phyloP scores from a whole-genome alignment of 2,329 filamentous ascomycete species.

The Aspergillus latus region DNA sequence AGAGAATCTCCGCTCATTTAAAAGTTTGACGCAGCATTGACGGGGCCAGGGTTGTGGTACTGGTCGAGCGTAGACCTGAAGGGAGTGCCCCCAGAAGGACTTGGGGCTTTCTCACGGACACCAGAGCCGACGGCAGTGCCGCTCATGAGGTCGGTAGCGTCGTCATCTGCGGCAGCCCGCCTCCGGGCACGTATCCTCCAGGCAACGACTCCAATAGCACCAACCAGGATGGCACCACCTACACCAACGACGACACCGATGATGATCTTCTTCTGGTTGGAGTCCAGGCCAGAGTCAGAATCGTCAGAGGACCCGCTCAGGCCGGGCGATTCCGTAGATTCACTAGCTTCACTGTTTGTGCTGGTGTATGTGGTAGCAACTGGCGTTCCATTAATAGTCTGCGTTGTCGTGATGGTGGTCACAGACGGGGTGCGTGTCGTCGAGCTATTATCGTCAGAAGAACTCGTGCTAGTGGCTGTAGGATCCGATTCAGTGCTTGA shows the following conservation, averaged over 20 bases:
- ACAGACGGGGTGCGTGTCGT: slow-evolving; percentile 25
- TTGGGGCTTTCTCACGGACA: slow-evolving; percentile 64
- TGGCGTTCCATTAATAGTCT: slow-evolving; percentile 51
- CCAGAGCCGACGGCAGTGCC: slow-evolving; percentile 51
- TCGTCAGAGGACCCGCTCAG: slow-evolving; percentile 45
- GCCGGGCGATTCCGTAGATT: slow-evolving; percentile 58
- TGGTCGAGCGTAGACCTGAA: slow-evolving; percentile 52
- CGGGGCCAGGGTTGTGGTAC: slow-evolving; percentile 51
- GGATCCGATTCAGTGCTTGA: slow-evolving; percentile 5
- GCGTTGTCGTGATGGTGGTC: slow-evolving; percentile 38
- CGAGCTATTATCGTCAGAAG: slow-evolving; percentile 8
- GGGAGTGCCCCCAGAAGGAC: slow-evolving; percentile 51
- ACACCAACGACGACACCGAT: slow-evolving; percentile 70
- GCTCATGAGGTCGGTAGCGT: slow-evolving; percentile 73
- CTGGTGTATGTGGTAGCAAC: slow-evolving; percentile 42
- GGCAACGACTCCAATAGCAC: slow-evolving; percentile 61
- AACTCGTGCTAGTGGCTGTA: slow-evolving; percentile 16
- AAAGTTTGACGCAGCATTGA: slow-evolving; percentile 53
- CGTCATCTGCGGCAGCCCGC: slow-evolving; percentile 70
- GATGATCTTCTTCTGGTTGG: slow-evolving; percentile 72
- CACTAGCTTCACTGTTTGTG: slow-evolving; percentile 47
- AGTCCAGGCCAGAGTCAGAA: slow-evolving; percentile 60
- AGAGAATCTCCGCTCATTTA: slow-evolving; percentile 24
- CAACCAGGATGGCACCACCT: slow-evolving; percentile 47
- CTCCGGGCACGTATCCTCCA: slow-evolving; percentile 85